These are phyloP conservation scores for Aspergillus campestris DNA, from an alignment of 495 filamentous ascomycete genomes.

Conservation along the genomic window DNA sequence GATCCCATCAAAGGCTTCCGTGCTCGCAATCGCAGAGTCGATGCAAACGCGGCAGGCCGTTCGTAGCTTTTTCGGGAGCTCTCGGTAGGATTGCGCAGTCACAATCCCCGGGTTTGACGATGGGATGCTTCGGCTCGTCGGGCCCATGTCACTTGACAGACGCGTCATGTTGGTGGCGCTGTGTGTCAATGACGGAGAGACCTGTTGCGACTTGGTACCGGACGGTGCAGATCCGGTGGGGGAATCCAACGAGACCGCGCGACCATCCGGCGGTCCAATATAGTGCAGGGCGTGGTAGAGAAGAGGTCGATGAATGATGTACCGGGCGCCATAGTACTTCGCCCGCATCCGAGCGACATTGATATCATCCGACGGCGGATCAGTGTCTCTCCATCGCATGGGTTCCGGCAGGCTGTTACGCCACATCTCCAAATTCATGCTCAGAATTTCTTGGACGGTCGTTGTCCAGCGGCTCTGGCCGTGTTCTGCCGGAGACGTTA, in stretches of 20 bases:
- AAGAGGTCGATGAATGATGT: slow-evolving; percentile 82
- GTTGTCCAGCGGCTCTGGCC: slow-evolving; percentile 23
- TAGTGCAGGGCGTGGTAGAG: slow-evolving; percentile 57
- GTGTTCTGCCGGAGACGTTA: slow-evolving; percentile 11
- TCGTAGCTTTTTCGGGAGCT: slow-evolving; percentile 34
- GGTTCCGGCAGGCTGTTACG: slow-evolving; percentile 32
- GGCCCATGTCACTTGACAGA: slow-evolving; percentile 30
- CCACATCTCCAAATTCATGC: slow-evolving; percentile 44
- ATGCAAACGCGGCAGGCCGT: slow-evolving; percentile 52
- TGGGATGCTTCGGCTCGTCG: slow-evolving; percentile 1
- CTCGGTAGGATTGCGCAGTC: slow-evolving; percentile 12
- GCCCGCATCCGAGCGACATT: slow-evolving; percentile 78
- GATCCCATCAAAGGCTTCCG: slow-evolving; percentile 71
- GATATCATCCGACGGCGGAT: slow-evolving; percentile 65
- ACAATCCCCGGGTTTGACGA: slow-evolving; percentile 3
- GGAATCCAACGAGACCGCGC: slow-evolving; percentile 21
- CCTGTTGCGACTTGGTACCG: slow-evolving; percentile 24
- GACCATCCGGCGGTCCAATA: slow-evolving; percentile 18
- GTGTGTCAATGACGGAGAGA: slow-evolving; percentile 23
- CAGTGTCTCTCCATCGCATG: slow-evolving; percentile 58
- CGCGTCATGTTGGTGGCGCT: slow-evolving; percentile 23
- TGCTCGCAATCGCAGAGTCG: slow-evolving; percentile 72
- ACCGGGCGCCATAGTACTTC: slow-evolving; percentile 88
- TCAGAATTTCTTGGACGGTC: slow-evolving; percentile 29
- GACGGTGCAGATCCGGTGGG: slow-evolving; percentile 21